These are phyloP conservation scores for Aureobasidium sp. DNA, from an alignment of 2,329 filamentous ascomycete species.

Conservation along the genomic window DNA sequence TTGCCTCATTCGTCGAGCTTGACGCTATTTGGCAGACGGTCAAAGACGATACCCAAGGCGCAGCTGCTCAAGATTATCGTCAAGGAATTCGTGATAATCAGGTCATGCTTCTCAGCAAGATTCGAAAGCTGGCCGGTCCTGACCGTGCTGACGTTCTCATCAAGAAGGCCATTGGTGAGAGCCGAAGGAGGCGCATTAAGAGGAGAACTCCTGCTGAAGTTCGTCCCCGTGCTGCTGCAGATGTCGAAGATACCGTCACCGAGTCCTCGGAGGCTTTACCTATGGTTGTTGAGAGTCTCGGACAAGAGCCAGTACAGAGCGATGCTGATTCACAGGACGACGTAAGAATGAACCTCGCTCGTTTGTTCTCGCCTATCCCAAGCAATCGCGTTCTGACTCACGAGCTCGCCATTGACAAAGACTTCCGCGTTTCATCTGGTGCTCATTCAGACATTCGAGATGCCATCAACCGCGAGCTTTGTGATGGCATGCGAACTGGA, in stretches of 20 bases:
- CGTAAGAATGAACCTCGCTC: neutral
- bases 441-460: slow-evolving; percentile 49
- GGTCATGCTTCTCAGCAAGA: slow-evolving; percentile 66
- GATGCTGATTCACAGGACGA: neutral
- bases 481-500: slow-evolving; percentile 53
- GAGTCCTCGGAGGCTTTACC: slow-evolving; percentile 9
- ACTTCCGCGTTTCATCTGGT: slow-evolving; percentile 59
- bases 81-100: slow-evolving; percentile 77
- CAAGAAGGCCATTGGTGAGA: slow-evolving; percentile 64
- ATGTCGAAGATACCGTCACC: slow-evolving; percentile 14
- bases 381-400: slow-evolving; percentile 69
- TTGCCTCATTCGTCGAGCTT: slow-evolving; percentile 77
- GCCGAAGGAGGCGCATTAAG: slow-evolving; percentile 54
- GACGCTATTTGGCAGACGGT: slow-evolving; percentile 79
- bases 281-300: slow-evolving; percentile 15
- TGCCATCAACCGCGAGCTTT: slow-evolving; percentile 52
- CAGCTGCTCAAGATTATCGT: slow-evolving; percentile 66
- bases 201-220: slow-evolving; percentile 63
- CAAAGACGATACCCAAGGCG: slow-evolving; percentile 65
- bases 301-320: neutral
- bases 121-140: slow-evolving; percentile 67
- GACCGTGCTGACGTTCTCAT: slow-evolving; percentile 65
- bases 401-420: slow-evolving; percentile 70
- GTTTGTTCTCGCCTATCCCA: slow-evolving; percentile 55
- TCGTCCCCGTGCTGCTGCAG: slow-evolving; percentile 55